Conservation (phyloP, 2,329 filamentous ascomycete genomes). For the Botryotinia convoluta region DNA sequence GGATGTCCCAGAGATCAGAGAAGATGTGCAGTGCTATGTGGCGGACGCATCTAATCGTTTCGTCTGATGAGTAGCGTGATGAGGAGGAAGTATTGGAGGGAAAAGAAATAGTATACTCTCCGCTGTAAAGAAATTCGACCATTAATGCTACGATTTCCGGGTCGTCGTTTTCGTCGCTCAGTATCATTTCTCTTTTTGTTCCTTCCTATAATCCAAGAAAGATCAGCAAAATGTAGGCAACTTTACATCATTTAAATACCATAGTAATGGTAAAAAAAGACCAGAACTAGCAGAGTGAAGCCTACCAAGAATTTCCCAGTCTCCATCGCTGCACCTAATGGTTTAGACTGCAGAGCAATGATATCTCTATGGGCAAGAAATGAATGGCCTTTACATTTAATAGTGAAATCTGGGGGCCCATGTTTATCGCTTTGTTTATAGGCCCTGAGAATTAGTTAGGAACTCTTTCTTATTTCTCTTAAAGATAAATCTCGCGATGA, state of each 20-base stretch:
- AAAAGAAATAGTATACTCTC: neutral
- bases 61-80: neutral
- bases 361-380: neutral
- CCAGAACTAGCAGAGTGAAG: neutral
- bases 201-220: neutral
- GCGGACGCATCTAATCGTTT: neutral
- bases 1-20: neutral
- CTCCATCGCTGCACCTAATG: neutral
- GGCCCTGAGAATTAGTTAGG: neutral
- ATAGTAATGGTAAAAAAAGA: neutral
- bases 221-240: neutral
- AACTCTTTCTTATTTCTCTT: neutral
- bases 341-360: neutral
- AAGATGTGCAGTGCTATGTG: neutral
- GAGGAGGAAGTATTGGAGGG: neutral
- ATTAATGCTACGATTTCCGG: constrained; percentile 15
- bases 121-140: constrained; percentile 14
- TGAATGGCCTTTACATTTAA: neutral
- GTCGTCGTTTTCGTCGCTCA: constrained; percentile 1
- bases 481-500: neutral
- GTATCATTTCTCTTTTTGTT: neutral
- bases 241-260: neutral
- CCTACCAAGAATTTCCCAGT: neutral
- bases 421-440: neutral
- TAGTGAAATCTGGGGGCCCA: neutral